phyloP scores from a whole-genome alignment of 2,329 filamentous ascomycete species.

The Aspergillus flavus region DNA sequence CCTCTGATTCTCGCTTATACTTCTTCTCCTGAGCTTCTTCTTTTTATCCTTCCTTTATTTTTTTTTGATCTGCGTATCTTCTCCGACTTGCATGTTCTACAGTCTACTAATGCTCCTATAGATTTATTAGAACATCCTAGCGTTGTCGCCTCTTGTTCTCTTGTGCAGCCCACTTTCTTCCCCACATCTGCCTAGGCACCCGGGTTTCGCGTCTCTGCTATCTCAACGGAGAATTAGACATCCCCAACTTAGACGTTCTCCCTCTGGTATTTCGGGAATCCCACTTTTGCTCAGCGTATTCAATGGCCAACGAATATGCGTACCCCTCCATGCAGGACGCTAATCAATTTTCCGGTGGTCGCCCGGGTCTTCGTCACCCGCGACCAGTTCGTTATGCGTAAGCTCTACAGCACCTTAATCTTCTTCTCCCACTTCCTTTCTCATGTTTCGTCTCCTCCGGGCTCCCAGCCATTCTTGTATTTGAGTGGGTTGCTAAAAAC shows the following conservation, averaged over 20 bases:
- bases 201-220: constrained; percentile 13
- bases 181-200: constrained; percentile 27
- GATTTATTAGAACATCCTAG: background rate
- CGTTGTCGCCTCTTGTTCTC: background rate
- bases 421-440: background rate
- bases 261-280: background rate
- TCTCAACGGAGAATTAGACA: background rate
- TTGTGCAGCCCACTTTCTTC: constrained; percentile 15
- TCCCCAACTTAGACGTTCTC: background rate
- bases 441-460: background rate
- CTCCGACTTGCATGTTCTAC: background rate
- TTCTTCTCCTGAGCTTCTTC: background rate
- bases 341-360: constrained; percentile 18
- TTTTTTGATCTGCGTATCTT: background rate
- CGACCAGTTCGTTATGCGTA: constrained; percentile 32
- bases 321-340: constrained; percentile 20
- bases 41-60: background rate
- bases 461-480: constrained; percentile 16
- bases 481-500: background rate
- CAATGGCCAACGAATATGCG: constrained; percentile 28
- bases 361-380: constrained; percentile 15
- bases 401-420: constrained; percentile 11
- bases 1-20: background rate
- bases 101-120: background rate
- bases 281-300: constrained; percentile 9